These are phyloP conservation scores for Suillus placidus DNA, from an alignment of 768 basidiomycete genomes.

Conservation along the genomic window DNA sequence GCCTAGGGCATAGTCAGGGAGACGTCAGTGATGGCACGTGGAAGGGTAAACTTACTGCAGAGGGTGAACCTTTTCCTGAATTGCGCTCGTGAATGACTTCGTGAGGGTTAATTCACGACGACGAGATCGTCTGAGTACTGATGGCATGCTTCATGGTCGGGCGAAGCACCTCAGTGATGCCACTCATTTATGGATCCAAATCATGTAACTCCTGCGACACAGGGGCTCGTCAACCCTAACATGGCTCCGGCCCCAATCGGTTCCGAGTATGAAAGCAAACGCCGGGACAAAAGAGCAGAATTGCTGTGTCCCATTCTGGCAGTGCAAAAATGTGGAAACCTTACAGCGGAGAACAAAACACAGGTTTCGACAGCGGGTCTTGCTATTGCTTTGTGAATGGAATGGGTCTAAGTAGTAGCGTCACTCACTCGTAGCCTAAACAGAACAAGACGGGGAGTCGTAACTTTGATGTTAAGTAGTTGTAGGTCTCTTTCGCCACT, in stretches of 20 bases:
- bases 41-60: conserved; percentile 32
- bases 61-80: conserved; percentile 44
- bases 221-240: conserved; percentile 26
- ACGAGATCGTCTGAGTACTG: conserved; percentile 48
- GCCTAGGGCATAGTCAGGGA: conserved; percentile 9
- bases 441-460: neutral
- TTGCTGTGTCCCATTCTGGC: conserved; percentile 2
- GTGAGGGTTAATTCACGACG: conserved; percentile 50
- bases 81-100: conserved; percentile 51
- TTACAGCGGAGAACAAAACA: neutral
- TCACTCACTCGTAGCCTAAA: neutral
- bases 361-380: neutral
- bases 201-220: conserved; percentile 28
- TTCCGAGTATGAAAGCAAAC: conserved; percentile 17
- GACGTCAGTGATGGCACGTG: neutral
- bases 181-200: conserved; percentile 33
- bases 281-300: conserved; percentile 2
- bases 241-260: conserved; percentile 19
- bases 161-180: conserved; percentile 14
- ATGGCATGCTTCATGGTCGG: conserved; percentile 38
- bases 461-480: neutral
- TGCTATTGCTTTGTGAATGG: neutral
- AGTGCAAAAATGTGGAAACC: neutral
- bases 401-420: neutral
- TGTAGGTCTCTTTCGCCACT: too few species aligned